phyloP scores from a whole-genome alignment of 176 grass and related monocot species.

The Calamus simplicifolius region DNA sequence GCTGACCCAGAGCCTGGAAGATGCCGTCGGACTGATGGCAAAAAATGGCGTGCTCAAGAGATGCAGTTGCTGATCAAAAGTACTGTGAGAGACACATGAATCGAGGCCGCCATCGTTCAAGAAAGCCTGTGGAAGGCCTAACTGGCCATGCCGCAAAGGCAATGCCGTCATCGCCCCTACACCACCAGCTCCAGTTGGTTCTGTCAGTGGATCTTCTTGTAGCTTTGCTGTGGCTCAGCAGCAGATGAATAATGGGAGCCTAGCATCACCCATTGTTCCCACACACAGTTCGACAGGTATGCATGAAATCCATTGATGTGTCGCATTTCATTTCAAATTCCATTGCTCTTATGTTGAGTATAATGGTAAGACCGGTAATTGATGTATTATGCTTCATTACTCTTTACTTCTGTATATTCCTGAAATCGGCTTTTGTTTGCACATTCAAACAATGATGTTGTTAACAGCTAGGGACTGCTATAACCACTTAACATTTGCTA shows the following conservation, averaged over 20 bases:
- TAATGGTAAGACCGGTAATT: too few relatives aligned
- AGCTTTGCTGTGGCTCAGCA: constrained; percentile 20
- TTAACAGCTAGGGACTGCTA: too few relatives aligned
- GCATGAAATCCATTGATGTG: too few relatives aligned
- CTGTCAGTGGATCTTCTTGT: constrained; percentile 12
- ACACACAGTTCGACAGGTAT: background rate
- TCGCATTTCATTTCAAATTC: too few relatives aligned
- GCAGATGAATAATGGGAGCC: constrained; percentile 4
- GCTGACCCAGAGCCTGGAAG: constrained; percentile 78
- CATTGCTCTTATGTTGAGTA: too few relatives aligned
- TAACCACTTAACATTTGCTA: too few relatives aligned
- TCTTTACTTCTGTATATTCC: too few relatives aligned
- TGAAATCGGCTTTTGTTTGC: too few relatives aligned
- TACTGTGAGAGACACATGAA: constrained; percentile 99
- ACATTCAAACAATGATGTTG: too few relatives aligned
- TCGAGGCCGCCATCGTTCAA: constrained; percentile 99
- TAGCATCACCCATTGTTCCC: constrained; percentile 21
- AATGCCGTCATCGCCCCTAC: constrained; percentile 17
- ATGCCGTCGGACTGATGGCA: constrained; percentile 94
- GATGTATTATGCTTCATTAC: too few relatives aligned
- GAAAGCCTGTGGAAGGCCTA: constrained; percentile 99
- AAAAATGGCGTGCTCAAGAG: constrained; percentile 98
- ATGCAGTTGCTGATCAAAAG: constrained; percentile 81
- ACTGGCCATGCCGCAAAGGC: constrained; percentile 35
- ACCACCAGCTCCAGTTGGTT: constrained; percentile 2